Conservation (phyloP, 371 early-diverging fungal genomes). For the Syncephalis fuscata region DNA sequence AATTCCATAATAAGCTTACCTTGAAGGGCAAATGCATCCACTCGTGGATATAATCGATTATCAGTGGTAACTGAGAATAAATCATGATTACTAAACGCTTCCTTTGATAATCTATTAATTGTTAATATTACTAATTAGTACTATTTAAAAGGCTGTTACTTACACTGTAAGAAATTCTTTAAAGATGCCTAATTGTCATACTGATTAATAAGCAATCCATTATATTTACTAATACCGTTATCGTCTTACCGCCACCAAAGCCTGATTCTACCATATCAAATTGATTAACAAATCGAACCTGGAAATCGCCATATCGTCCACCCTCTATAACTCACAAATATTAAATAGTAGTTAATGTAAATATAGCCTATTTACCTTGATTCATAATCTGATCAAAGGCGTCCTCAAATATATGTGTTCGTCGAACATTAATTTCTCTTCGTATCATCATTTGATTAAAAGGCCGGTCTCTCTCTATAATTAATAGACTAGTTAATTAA, state of each 20-base stretch:
- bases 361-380: constrained; percentile 18
- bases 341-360: not conserved
- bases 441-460: no score
- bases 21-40: no score
- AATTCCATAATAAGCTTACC: not conserved
- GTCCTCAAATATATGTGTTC: constrained; percentile 75
- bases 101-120: no score
- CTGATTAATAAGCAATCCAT: not conserved
- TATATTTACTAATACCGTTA: constrained; percentile 41
- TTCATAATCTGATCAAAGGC: constrained; percentile 49
- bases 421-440: constrained; percentile 24
- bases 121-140: not conserved
- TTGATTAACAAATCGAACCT: constrained; percentile 47
- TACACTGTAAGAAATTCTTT: constrained; percentile 64
- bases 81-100: no score
- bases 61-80: no score
- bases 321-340: not conserved
- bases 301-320: not conserved
- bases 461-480: not conserved
- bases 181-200: constrained; percentile 23
- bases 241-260: constrained; percentile 72
- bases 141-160: no score
- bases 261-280: constrained; percentile 82
- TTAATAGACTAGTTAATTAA: no score
- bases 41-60: no score